Evolutionary conservation across 139 green algal species (phyloP).

Genomic region (Microglena sp.): DNA sequence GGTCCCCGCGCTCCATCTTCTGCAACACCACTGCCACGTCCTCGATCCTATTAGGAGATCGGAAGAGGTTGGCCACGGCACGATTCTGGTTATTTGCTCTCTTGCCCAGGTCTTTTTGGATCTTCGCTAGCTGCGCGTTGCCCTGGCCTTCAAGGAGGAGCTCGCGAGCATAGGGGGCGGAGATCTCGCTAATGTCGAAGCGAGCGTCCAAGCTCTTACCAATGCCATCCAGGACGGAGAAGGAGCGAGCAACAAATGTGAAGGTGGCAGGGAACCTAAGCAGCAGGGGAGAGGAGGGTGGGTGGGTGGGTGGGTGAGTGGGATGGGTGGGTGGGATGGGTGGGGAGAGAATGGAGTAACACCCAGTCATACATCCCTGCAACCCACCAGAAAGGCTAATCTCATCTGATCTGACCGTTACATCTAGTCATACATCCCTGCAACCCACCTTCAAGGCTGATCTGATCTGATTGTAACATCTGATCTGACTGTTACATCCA

Average conservation of each 20-base stretch:
- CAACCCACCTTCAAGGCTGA: too few species aligned
- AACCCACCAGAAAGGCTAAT: too few species aligned
- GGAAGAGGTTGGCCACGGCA: slow-evolving; percentile 89
- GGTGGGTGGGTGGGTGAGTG: too few species aligned
- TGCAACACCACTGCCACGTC: slow-evolving; percentile 59
- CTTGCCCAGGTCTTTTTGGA: background rate
- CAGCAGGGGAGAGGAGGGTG: too few species aligned
- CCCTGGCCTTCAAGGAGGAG: slow-evolving; percentile 68
- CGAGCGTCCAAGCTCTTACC: slow-evolving; percentile 87
- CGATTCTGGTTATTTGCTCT: slow-evolving; percentile 48
- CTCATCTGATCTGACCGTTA: too few species aligned
- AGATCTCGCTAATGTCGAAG: slow-evolving; percentile 98
- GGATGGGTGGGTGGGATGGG: background rate
- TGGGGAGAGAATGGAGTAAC: background rate
- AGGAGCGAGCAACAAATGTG: slow-evolving; percentile 82
- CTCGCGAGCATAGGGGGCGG: slow-evolving; percentile 85
- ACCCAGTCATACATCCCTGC: background rate
- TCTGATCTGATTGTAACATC: too few species aligned
- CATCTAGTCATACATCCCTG: background rate
- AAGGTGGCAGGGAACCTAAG: slow-evolving; percentile 92
- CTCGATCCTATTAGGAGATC: slow-evolving; percentile 81
- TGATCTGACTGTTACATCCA: background rate
- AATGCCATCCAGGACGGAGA: slow-evolving; percentile 91
- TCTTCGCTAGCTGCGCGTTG: slow-evolving; percentile 12
- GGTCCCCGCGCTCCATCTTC: slow-evolving; percentile 79